Conservation (phyloP, 176 grass and related monocot species). For the Aegilops bicornis region DNA sequence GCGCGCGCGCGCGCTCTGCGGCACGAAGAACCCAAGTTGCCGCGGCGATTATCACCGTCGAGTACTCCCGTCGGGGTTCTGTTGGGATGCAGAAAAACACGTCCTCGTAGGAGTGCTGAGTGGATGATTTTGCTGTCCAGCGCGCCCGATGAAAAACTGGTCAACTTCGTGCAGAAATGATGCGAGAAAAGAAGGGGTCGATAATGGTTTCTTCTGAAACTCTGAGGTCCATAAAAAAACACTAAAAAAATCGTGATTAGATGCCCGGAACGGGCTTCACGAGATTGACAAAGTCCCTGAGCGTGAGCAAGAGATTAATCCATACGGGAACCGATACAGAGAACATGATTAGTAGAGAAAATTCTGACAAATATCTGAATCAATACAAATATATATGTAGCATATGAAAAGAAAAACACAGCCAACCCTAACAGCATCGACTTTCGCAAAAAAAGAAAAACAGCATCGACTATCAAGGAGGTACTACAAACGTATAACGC, state of each 20-base stretch:
- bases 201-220: no score
- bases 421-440: not conserved
- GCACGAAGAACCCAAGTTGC: not conserved
- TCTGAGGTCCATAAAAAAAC: no score
- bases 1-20: not conserved
- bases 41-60: not conserved
- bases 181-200: no score
- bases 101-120: not conserved
- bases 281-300: no score
- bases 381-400: not conserved
- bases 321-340: not conserved
- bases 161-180: not conserved
- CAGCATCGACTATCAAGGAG: not conserved
- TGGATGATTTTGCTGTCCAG: not conserved
- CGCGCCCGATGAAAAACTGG: not conserved
- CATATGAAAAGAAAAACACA: not conserved
- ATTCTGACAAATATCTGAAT: conserved; percentile 15
- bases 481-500: not conserved
- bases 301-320: no score
- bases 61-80: not conserved
- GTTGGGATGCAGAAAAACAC: not conserved
- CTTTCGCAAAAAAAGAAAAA: no score
- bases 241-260: no score
- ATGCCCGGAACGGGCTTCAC: no score
- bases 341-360: not conserved